Conservation (phyloP, 2,329 filamentous ascomycete species). For the Colletotrichum cereale region DNA sequence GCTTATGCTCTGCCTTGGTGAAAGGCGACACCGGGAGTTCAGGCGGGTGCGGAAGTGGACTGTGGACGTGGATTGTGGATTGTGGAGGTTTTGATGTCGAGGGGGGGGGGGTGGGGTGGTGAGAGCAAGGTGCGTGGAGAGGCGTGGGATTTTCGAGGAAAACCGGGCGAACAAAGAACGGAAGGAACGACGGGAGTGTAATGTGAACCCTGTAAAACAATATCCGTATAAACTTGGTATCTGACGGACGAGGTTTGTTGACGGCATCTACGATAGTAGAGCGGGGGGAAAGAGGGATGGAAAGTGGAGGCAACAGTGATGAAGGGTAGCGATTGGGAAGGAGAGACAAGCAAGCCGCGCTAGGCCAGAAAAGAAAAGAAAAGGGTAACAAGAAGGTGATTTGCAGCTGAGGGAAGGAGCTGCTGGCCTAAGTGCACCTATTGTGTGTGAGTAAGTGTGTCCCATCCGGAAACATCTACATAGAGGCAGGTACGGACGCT, state of each 20-base stretch:
- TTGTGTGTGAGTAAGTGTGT: not conserved
- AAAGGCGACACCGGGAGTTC: not conserved
- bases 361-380: slow-evolving; percentile 22
- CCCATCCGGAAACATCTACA: not conserved
- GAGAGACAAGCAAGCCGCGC: slow-evolving; percentile 28
- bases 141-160: slow-evolving; percentile 10
- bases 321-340: slow-evolving; percentile 27
- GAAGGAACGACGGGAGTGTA: slow-evolving; percentile 26
- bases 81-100: slow-evolving; percentile 28
- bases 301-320: slow-evolving; percentile 33
- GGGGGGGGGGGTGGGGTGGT: not conserved
- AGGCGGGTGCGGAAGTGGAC: slow-evolving; percentile 2
- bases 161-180: slow-evolving; percentile 11
- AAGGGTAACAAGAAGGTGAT: slow-evolving; percentile 19
- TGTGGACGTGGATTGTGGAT: not conserved
- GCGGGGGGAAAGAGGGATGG: not conserved
- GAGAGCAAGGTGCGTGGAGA: not conserved
- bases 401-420: not conserved
- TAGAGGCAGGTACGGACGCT: not conserved
- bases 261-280: not conserved
- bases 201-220: slow-evolving; percentile 26
- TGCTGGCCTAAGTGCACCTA: not conserved
- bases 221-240: not conserved
- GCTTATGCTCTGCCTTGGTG: slow-evolving; percentile 5
- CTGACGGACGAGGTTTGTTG: not conserved